These are phyloP conservation scores for Leccinellum luteum DNA, from an alignment of 768 basidiomycete species.

Conservation along the genomic window DNA sequence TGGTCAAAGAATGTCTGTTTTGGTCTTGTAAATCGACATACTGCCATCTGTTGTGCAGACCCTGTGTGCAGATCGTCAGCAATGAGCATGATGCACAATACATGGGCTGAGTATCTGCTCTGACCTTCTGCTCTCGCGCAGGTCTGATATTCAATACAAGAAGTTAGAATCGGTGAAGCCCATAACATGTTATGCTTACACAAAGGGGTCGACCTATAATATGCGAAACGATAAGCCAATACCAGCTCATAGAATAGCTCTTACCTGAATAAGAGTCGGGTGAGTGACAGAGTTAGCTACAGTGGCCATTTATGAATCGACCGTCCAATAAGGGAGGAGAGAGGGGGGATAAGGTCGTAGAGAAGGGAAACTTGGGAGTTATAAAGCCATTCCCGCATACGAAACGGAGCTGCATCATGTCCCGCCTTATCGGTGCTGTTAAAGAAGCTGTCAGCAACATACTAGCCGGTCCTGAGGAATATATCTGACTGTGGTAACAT, in stretches of 20 bases:
- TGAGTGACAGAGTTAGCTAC: constrained; percentile 57
- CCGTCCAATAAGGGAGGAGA: neutral
- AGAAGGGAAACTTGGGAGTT: neutral
- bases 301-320: constrained; percentile 48
- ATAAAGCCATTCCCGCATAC: neutral
- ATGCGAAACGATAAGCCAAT: neutral
- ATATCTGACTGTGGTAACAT: constrained; percentile 11
- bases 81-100: neutral
- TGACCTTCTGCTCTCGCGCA: constrained; percentile 56
- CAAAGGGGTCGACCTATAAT: constrained; percentile 62
- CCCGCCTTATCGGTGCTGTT: constrained; percentile 10
- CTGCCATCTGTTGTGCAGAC: constrained; percentile 75
- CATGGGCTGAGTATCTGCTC: neutral
- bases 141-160: constrained; percentile 30
- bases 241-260: constrained; percentile 1
- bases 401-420: neutral
- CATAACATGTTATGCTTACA: constrained; percentile 39
- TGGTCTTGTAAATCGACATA: constrained; percentile 33
- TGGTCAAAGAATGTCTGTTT: neutral
- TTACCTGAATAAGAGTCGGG: constrained; percentile 56
- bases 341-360: neutral
- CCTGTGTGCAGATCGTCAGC: constrained; percentile 33
- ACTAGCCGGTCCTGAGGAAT: neutral
- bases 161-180: neutral
- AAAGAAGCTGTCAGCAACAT: neutral